Conservation (phyloP, 2,329 filamentous ascomycete genomes). For the Colletotrichum eremochloae region DNA sequence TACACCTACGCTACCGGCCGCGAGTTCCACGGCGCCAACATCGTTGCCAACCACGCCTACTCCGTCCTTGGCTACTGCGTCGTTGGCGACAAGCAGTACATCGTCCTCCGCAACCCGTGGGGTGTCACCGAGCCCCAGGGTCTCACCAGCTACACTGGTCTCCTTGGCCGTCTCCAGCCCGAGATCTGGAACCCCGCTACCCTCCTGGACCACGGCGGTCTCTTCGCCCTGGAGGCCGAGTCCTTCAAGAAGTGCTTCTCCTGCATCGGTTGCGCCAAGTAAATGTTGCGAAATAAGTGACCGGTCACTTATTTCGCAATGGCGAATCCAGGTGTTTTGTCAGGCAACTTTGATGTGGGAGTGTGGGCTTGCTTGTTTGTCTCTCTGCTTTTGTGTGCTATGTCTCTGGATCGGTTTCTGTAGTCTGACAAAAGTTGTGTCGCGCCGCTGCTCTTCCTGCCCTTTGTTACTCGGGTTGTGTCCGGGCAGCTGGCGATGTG, state of each 20-base stretch:
- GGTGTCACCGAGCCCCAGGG: slow-evolving; percentile 58
- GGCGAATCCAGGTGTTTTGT: background rate
- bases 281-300: slow-evolving; percentile 21
- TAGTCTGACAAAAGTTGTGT: slow-evolving; percentile 18
- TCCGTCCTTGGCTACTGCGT: slow-evolving; percentile 56
- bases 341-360: slow-evolving; percentile 17
- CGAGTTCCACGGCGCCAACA: slow-evolving; percentile 56
- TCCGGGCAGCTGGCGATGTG: slow-evolving; percentile 8
- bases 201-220: slow-evolving; percentile 53
- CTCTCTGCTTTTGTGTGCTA: background rate
- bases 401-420: background rate
- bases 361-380: background rate
- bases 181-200: slow-evolving; percentile 54
- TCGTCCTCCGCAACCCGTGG: slow-evolving; percentile 60
- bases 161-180: slow-evolving; percentile 55
- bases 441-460: slow-evolving; percentile 12
- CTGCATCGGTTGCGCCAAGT: slow-evolving; percentile 46
- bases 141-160: slow-evolving; percentile 55
- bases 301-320: slow-evolving; percentile 32
- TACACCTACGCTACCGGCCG: slow-evolving; percentile 56
- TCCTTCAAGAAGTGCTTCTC: slow-evolving; percentile 55
- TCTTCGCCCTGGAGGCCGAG: slow-evolving; percentile 53
- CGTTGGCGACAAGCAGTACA: slow-evolving; percentile 55
- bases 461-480: background rate
- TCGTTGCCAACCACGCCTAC: slow-evolving; percentile 61